phyloP scores from a whole-genome alignment of 176 grass and related monocot species.

The Hordeum marinum region DNA sequence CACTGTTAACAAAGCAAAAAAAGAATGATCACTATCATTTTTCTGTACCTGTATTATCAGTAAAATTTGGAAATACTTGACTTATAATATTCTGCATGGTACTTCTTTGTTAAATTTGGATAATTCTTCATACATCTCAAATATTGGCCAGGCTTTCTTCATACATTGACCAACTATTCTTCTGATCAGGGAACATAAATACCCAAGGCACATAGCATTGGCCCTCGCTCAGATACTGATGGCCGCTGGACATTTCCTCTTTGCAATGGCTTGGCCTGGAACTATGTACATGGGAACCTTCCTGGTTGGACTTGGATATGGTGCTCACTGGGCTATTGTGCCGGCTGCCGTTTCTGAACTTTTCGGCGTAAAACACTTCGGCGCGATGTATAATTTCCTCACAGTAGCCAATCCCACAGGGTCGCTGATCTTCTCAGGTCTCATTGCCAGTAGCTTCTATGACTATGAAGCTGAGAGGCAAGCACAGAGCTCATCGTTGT shows the following conservation, averaged over 20 bases:
- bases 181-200: conserved; percentile 57
- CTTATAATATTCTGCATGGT: not conserved
- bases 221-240: conserved; percentile 58
- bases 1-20: not conserved
- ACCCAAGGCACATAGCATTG: conserved; percentile 70
- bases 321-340: conserved; percentile 82
- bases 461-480: conserved; percentile 77
- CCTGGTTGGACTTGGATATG: conserved; percentile 75
- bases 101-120: conserved; percentile 8
- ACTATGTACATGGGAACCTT: conserved; percentile 77
- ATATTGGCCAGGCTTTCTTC: not conserved
- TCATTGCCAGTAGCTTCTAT: conserved; percentile 67
- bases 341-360: conserved; percentile 74
- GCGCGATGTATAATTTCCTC: conserved; percentile 92
- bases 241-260: conserved; percentile 74
- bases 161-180: conserved; percentile 14
- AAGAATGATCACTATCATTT: not conserved
- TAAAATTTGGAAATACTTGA: not conserved
- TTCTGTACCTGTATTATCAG: not conserved
- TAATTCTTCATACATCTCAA: not conserved
- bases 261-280: conserved; percentile 90
- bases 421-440: conserved; percentile 68
- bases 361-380: conserved; percentile 71
- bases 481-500: conserved; percentile 24
- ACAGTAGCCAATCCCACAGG: conserved; percentile 72